Base-by-base conservation (phyloP, 441 rosid genomes). In the Gossypium trilobum region DNA sequence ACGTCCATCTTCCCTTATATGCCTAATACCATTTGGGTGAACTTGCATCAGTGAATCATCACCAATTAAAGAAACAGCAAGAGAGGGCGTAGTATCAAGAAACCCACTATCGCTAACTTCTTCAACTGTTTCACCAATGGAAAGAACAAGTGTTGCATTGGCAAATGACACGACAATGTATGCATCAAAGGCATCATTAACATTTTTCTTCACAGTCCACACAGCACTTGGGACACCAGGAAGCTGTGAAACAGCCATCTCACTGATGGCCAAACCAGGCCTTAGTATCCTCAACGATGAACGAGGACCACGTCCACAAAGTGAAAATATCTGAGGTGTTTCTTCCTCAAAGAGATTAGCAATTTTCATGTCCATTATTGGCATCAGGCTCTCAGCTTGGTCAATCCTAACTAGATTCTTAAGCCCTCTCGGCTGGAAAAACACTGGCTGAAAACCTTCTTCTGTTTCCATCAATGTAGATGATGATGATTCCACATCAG, bases 191-290 rank as follows among this genome's bases (percentile, higher is more conserved):
- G 88, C 98, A 83, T 94, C 98, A 68, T 73, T 88, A 25, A 80
- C 82, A 72, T 85, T 94, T 87, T 90, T 94, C 74, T 90, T 94
- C 78, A 94, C 99, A 7, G 99, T 94, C 99, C 99, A 94, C 55
- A 92, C 97, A 23, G 97, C 99, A 88, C 94, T 94, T 1, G 97
- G 97, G 67, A 92, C 87, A 74, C 97, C 99, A 75, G 99, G 99
- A 82, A 94, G 99, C 91, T 87, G 97, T 20, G 99, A 94, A 63
- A 92, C 99, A 58, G 94, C 99, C 99, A 94, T 94, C 82, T 94
- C 99, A 64, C 89, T 86, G 62, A 94, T 85, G 60, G 99, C 99
- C 84, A 94, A 85, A 52, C 99, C 97, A 16, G 99, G 95, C 73
- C 95, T 89, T 57, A 94, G 74, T 74, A 94, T 91, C 87, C 98